Conservation (phyloP, 208 protist genomes). For the Crithidia expoeki region DNA sequence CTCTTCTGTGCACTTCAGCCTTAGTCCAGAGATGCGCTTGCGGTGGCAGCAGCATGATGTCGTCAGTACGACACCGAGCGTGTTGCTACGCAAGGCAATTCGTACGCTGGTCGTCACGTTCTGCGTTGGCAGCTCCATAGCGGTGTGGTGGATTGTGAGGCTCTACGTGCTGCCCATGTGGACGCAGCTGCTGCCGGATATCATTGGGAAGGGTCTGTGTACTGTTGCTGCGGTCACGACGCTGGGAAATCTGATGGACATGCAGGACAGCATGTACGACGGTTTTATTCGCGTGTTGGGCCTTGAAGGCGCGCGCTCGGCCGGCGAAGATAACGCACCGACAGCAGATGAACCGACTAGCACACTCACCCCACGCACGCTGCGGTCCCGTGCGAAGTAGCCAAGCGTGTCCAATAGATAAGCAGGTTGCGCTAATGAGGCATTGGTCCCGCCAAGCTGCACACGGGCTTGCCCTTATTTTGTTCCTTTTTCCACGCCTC, state of each 20-base stretch:
- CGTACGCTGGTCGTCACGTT: slow-evolving; percentile 64
- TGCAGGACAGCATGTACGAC: slow-evolving; percentile 75
- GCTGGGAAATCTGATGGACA: slow-evolving; percentile 78
- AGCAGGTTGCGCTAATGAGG: too few relatives aligned
- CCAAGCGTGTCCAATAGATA: background rate
- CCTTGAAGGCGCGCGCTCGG: slow-evolving; percentile 34
- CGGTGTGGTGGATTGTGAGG: slow-evolving; percentile 26
- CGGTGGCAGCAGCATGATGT: slow-evolving; percentile 52
- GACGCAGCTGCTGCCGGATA: slow-evolving; percentile 43
- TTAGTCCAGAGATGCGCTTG: slow-evolving; percentile 32
- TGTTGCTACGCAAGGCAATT: slow-evolving; percentile 71
- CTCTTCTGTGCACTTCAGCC: slow-evolving; percentile 22
- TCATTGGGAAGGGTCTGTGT: slow-evolving; percentile 46
- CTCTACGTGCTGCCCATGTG: slow-evolving; percentile 44
- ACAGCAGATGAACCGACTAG: background rate
- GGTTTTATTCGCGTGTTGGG: slow-evolving; percentile 59
- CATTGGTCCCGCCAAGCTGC: too few relatives aligned
- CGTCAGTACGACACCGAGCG: slow-evolving; percentile 49
- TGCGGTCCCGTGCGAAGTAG: background rate
- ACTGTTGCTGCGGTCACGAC: slow-evolving; percentile 53
- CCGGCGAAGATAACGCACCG: background rate
- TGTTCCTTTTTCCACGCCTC: too few relatives aligned
- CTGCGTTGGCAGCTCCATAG: slow-evolving; percentile 44
- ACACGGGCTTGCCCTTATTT: too few relatives aligned
- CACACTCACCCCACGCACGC: background rate